Evolutionary conservation across 805 yeast genomes (phyloP).

Genomic region (Sungouiozyma intestinalis): DNA sequence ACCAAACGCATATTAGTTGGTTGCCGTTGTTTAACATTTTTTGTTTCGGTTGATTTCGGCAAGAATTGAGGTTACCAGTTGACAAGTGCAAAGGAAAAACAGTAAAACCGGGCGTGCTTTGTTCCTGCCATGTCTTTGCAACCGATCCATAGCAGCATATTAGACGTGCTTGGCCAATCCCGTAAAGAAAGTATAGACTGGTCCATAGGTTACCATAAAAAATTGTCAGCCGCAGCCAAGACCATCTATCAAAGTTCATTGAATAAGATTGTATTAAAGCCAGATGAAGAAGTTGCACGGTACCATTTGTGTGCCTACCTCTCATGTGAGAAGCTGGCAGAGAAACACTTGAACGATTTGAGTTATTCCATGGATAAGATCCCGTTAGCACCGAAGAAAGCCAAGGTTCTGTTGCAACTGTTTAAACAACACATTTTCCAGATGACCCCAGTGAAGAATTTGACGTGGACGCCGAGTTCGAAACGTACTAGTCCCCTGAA

Average conservation of each 20-base stretch:
- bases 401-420: constrained; percentile 34
- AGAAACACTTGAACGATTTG: constrained; percentile 22
- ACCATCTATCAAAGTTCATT: constrained; percentile 41
- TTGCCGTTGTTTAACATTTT: too few species aligned
- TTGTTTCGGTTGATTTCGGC: too few species aligned
- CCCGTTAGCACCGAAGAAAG: constrained; percentile 43
- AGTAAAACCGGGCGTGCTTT: too few species aligned
- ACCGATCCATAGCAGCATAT: background rate
- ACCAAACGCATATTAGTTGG: too few species aligned
- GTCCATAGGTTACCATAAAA: constrained; percentile 20
- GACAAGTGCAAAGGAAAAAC: too few species aligned
- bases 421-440: constrained; percentile 35
- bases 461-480: constrained; percentile 26
- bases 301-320: constrained; percentile 57
- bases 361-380: constrained; percentile 41
- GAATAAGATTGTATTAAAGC: constrained; percentile 41
- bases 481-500: constrained; percentile 8
- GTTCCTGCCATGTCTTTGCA: background rate
- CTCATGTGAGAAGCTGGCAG: constrained; percentile 42
- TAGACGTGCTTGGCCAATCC: background rate
- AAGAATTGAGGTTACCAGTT: too few species aligned
- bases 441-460: constrained; percentile 23
- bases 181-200: constrained; percentile 11
- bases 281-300: constrained; percentile 52
- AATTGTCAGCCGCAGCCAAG: constrained; percentile 20